Base-by-base conservation (phyloP, 2,329 filamentous ascomycete species). In the Epichloe gansuensis region DNA sequence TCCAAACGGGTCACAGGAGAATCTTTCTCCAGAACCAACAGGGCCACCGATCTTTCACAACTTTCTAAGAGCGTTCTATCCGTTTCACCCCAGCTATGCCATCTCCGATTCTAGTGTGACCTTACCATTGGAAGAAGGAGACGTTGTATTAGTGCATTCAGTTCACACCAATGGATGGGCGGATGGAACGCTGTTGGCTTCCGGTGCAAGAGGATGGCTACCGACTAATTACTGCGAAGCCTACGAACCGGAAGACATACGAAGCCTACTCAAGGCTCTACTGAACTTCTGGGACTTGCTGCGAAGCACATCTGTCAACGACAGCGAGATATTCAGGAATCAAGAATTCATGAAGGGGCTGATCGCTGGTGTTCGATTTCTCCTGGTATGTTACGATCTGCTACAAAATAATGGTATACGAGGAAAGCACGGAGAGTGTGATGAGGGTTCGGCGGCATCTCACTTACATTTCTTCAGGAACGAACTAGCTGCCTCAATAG, bases 131-230 rank as follows among this genome's bases (percentile, higher is more conserved):
- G 87, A 87, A 59, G 85, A 93, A 64, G 93, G 93, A 54, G 93
- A 98, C 63, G 81, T 98, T 47, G 85, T 98, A 51, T 71, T 98
- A 53, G 86, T 98, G 23, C 93, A 98, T 68, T 96, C 93, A 4
- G 87, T 97, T 58, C 93, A 98, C 68, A 93, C 89, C 55, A 98
- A 97, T 71, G 93, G 93, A 59, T 98, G 93, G 93, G 93, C 93
- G 35, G 93, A 98, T 66, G 93, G 93, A 49, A 98, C 93, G 1
- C 74, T 96, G 41, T 71, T 98, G 55, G 78, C 85, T 25, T 88
- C 89, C 3, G 91, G 91, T 27, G 85, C 86, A 49, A 80, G 93
- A 59, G 93, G 93, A 56, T 98, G 93, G 93, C 74, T 98, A 54
- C 93, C 93, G 3, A 98, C 93, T 8, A 98, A 98, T 68, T 98